Evolutionary conservation across 1,284 basidiomycete species (phyloP).

Genomic region (Ustanciosporium gigantosporum): DNA sequence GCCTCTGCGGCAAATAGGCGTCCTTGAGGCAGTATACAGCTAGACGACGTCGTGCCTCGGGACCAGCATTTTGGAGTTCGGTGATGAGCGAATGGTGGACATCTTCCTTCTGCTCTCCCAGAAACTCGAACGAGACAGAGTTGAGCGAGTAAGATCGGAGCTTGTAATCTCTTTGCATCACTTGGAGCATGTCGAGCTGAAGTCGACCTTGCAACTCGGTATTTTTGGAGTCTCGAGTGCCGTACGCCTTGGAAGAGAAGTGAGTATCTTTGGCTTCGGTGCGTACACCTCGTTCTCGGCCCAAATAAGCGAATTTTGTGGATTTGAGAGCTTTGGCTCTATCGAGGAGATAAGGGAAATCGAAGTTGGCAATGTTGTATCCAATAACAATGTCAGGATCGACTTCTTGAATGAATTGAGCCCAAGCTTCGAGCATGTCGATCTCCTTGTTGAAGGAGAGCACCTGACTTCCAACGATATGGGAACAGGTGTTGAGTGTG

Average conservation of each 20-base stretch:
- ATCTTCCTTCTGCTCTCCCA: slow-evolving; percentile 61
- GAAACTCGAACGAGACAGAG: slow-evolving; percentile 59
- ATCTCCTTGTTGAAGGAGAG: slow-evolving; percentile 54
- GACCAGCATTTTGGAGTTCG: slow-evolving; percentile 59
- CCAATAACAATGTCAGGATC: slow-evolving; percentile 60
- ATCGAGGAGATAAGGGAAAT: slow-evolving; percentile 60
- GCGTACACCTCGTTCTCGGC: slow-evolving; percentile 52
- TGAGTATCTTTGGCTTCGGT: slow-evolving; percentile 60
- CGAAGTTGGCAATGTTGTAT: slow-evolving; percentile 61
- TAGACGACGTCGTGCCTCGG: slow-evolving; percentile 57
- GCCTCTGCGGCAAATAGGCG: slow-evolving; percentile 59
- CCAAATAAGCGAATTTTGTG: slow-evolving; percentile 55
- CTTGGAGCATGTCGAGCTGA: slow-evolving; percentile 60
- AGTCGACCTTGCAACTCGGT: slow-evolving; percentile 60
- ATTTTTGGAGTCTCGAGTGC: slow-evolving; percentile 59
- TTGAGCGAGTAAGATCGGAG: slow-evolving; percentile 59
- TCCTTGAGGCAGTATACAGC: slow-evolving; percentile 61
- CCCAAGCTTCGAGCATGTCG: slow-evolving; percentile 58
- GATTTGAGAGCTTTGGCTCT: slow-evolving; percentile 58
- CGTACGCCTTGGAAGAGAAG: slow-evolving; percentile 61
- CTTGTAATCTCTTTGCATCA: slow-evolving; percentile 61
- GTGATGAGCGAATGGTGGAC: slow-evolving; percentile 60
- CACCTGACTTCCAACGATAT: slow-evolving; percentile 59
- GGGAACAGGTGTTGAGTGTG: slow-evolving; percentile 57
- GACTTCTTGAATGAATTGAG: slow-evolving; percentile 55